These are phyloP conservation scores for Aspergillus versicolor DNA, from an alignment of 2,329 filamentous ascomycete genomes.

Conservation along the genomic window DNA sequence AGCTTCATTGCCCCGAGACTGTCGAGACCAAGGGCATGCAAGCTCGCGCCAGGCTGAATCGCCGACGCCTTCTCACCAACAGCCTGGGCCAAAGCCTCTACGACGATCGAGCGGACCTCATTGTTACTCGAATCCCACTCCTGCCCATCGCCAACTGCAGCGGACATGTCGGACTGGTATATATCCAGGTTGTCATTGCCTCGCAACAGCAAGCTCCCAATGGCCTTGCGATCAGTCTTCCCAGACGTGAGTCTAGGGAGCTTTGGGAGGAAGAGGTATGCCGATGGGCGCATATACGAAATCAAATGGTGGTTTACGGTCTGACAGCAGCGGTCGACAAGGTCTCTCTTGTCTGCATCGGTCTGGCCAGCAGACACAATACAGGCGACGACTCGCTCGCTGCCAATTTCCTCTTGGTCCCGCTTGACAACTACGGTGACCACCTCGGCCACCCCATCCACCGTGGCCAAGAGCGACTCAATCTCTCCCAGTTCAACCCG, in stretches of 20 bases:
- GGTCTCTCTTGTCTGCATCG: slow-evolving; percentile 10
- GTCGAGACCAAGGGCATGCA: slow-evolving; percentile 32
- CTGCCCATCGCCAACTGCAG: not conserved
- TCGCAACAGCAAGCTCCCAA: slow-evolving; percentile 11
- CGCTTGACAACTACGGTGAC: not conserved
- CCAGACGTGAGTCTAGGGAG: slow-evolving; percentile 27
- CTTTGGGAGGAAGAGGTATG: slow-evolving; percentile 21
- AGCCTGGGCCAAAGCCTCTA: slow-evolving; percentile 10
- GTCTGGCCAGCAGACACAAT: slow-evolving; percentile 17
- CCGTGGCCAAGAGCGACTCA: slow-evolving; percentile 47
- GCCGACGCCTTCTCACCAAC: slow-evolving; percentile 11
- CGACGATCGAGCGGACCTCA: slow-evolving; percentile 1
- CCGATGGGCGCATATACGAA: slow-evolving; percentile 26
- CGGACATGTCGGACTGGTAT: not conserved
- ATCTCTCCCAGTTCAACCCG: slow-evolving; percentile 77
- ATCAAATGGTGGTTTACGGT: slow-evolving; percentile 14
- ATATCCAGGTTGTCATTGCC: not conserved
- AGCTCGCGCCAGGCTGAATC: slow-evolving; percentile 17
- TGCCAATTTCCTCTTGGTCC: slow-evolving; percentile 14
- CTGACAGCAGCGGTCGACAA: not conserved
- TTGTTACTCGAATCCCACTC: not conserved
- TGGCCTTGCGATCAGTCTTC: slow-evolving; percentile 27
- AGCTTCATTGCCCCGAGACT: slow-evolving; percentile 37
- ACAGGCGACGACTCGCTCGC: slow-evolving; percentile 27
- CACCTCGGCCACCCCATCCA: slow-evolving; percentile 12